Conservation (phyloP, 345 rosid species). For the Sisymbrium irio region DNA sequence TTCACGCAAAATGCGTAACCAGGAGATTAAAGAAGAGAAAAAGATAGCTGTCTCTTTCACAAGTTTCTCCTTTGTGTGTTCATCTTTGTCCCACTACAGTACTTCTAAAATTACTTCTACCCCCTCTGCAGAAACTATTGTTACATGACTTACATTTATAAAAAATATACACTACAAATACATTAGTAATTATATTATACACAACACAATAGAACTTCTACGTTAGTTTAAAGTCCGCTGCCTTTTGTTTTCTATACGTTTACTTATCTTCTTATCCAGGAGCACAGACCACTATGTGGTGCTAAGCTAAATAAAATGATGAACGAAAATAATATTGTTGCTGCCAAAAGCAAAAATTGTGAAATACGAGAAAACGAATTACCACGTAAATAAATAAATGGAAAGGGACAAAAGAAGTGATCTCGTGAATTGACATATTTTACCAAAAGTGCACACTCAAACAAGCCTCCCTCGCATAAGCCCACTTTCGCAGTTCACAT, state of each 20-base stretch:
- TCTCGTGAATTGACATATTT: conserved; percentile 13
- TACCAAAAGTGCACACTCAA: not conserved
- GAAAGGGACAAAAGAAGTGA: conserved; percentile 1
- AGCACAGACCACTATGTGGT: not conserved
- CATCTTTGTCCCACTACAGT: not conserved
- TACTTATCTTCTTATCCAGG: not conserved
- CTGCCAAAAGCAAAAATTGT: not conserved
- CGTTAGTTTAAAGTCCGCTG: too few relatives aligned
- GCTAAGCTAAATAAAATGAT: not conserved
- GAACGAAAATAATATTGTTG: not conserved
- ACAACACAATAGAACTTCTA: too few relatives aligned
- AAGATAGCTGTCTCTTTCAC: conserved; percentile 4
- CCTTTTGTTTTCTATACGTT: too few relatives aligned
- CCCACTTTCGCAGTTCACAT: not conserved
- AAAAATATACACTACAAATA: too few relatives aligned
- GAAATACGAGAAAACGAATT: not conserved
- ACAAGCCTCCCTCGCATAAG: conserved; percentile 15
- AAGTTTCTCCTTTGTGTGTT: conserved; percentile 14
- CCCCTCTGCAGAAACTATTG: not conserved
- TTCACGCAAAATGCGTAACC: not conserved
- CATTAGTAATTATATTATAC: too few relatives aligned
- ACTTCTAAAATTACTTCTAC: not conserved
- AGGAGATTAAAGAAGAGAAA: conserved; percentile 1
- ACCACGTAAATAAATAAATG: not conserved
- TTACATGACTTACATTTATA: too few relatives aligned